Evolutionary conservation across 2,329 filamentous ascomycete genomes (phyloP).

Genomic region (Bipolaris bicolor): DNA sequence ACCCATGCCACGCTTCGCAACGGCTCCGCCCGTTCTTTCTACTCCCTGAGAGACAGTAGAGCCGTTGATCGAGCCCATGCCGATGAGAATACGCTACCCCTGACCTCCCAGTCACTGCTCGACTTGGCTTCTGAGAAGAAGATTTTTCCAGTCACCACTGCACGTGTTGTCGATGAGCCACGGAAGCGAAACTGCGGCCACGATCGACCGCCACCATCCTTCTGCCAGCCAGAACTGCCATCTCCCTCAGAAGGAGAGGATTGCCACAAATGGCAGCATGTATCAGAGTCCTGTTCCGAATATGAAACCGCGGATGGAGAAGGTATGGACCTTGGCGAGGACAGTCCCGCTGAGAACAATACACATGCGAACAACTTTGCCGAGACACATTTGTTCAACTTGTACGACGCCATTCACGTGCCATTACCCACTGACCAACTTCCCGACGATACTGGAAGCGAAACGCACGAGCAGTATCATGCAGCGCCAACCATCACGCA

Average conservation of each 20-base stretch:
- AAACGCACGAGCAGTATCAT: conserved; percentile 12
- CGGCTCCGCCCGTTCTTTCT: conserved; percentile 46
- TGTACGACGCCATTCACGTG: conserved; percentile 43
- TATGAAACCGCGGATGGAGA: conserved; percentile 20
- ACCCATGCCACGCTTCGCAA: conserved; percentile 40
- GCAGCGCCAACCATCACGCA: background rate
- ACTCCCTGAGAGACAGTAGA: conserved; percentile 35
- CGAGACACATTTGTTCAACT: conserved; percentile 32
- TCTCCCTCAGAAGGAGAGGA: conserved; percentile 22
- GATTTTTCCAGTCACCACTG: conserved; percentile 3
- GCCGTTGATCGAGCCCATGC: conserved; percentile 31
- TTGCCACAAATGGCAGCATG: conserved; percentile 8
- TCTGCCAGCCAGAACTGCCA: conserved; percentile 18
- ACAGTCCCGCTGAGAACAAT: conserved; percentile 9
- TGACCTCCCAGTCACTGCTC: conserved; percentile 43
- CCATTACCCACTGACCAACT: conserved; percentile 33
- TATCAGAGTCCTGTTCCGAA: conserved; percentile 9
- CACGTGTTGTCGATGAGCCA: conserved; percentile 19
- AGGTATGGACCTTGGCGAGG: conserved; percentile 20
- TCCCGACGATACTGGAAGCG: conserved; percentile 27
- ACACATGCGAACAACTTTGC: conserved; percentile 13
- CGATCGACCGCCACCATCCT: conserved; percentile 25
- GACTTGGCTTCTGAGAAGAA: conserved; percentile 37
- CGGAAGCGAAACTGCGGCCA: conserved; percentile 32
- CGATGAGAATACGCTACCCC: conserved; percentile 44